Evolutionary conservation across 495 filamentous ascomycete genomes (phyloP).

Genomic region (Penicillium manginii): DNA sequence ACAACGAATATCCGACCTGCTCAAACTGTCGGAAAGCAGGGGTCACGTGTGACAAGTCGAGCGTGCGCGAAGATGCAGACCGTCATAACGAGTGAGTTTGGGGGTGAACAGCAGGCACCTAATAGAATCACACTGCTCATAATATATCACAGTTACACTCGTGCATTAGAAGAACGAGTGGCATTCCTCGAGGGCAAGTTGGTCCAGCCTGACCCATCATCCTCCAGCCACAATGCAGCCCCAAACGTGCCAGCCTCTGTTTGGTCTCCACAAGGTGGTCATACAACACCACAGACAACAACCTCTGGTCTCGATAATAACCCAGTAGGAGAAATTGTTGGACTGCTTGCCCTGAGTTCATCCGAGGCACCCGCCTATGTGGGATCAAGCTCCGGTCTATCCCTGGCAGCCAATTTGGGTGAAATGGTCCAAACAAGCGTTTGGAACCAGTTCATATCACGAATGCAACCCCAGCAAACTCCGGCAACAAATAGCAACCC

Average conservation of each 20-base stretch:
- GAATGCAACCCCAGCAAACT: conserved; percentile 33
- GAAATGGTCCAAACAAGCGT: conserved; percentile 59
- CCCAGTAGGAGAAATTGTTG: conserved; percentile 55
- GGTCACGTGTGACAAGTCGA: conserved; percentile 51
- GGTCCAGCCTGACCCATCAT: conserved; percentile 23
- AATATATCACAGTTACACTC: conserved; percentile 42
- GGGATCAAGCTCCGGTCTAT: conserved; percentile 56
- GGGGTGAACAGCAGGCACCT: not conserved
- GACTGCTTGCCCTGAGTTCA: conserved; percentile 52
- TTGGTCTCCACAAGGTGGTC: conserved; percentile 31
- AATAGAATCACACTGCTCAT: not conserved
- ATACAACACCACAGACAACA: conserved; percentile 26
- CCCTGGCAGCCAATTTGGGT: conserved; percentile 51
- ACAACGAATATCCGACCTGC: conserved; percentile 51
- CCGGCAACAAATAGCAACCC: not conserved
- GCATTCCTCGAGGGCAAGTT: conserved; percentile 48
- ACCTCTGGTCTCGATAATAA: conserved; percentile 40
- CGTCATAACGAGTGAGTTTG: conserved; percentile 44
- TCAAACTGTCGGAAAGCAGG: conserved; percentile 56
- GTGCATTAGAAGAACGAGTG: conserved; percentile 51
- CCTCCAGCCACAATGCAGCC: conserved; percentile 19
- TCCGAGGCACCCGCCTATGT: conserved; percentile 56
- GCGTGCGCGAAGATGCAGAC: conserved; percentile 46
- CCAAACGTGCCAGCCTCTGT: conserved; percentile 25
- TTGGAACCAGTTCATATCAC: conserved; percentile 53